Conservation (phyloP, 2,329 filamentous ascomycete species). For the Arthrinium puccinioides region DNA sequence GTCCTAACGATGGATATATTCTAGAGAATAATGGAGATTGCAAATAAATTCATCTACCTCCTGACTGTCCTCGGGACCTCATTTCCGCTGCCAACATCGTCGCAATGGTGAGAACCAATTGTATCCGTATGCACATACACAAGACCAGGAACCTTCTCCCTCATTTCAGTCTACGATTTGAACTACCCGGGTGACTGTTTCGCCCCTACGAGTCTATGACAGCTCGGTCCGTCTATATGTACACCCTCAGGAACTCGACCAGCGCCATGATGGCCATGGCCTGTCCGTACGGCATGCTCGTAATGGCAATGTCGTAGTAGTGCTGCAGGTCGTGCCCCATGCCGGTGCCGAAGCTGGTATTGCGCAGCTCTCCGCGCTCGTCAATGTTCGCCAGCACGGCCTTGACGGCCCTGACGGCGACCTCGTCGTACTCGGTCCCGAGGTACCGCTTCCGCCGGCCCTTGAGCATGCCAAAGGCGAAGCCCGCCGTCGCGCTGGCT, state of each 20-base stretch:
- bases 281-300: constrained; percentile 79
- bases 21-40: too few species aligned
- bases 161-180: too few species aligned
- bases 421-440: constrained; percentile 48
- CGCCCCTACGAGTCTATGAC: too few species aligned
- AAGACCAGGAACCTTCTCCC: too few species aligned
- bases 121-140: too few species aligned
- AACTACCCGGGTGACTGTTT: too few species aligned
- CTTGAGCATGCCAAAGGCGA: constrained; percentile 75
- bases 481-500: constrained; percentile 71
- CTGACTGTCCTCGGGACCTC: too few species aligned
- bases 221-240: constrained; percentile 28
- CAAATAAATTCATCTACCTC: too few species aligned
- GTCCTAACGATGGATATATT: too few species aligned
- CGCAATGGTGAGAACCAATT: too few species aligned
- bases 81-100: too few species aligned
- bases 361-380: constrained; percentile 59
- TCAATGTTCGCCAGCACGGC: constrained; percentile 62
- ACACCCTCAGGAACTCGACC: constrained; percentile 63
- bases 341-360: constrained; percentile 71
- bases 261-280: constrained; percentile 80
- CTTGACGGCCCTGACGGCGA: constrained; percentile 58
- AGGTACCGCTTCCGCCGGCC: constrained; percentile 64
- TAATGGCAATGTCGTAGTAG: constrained; percentile 69
- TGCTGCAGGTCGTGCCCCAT: constrained; percentile 70